Base-by-base conservation (phyloP, 345 rosid species). In the Eucalyptus marginata region DNA sequence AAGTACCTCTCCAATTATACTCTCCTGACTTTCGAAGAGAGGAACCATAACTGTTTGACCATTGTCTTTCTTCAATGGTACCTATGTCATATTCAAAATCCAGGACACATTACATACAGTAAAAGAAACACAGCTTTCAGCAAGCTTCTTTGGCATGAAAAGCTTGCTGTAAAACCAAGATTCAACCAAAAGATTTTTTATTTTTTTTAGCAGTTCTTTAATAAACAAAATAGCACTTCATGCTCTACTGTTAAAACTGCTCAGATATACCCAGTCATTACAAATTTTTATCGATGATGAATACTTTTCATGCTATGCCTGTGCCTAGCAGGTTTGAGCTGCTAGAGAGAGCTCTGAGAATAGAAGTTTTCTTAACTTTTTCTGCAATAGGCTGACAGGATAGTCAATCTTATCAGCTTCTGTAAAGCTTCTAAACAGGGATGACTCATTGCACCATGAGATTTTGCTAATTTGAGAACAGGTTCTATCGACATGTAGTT, bases 11-110 rank as follows among this genome's bases (percentile, higher is more conserved):
- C 96, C 95, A 33, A 91, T 88, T 88, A 93, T 93, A 84, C 92
- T 91, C 88, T 94, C 96, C 91, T 92, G 96, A 91, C 93, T 94
- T 89, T 94, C 92, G 71, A 92, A 93, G 90, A 93, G 95, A 87
- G 96, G 94, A 90, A 91, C 93, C 93, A 90, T 90, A 86, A 88
- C 88, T 27, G 91, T 92, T 88, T 93, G 92, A 52, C 94, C 96
- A 92, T 93, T 94, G 89, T 94, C 96, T 92, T 92, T 94, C 92
- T 93, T 93, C 40, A 94, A 86, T 24, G 94, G 92, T 85, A 92
- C 93, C 95, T 94, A 91, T 66, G 51, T 62, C 47, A 40, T 40
- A 40, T 36, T 76, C 22, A 76, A 76, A 76, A 40, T 76, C 46
- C 84, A 76, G 29, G 24, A 40, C 84, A 40, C 47, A 76, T 76